phyloP scores from a whole-genome alignment of 345 rosid species.

The Aquilaria sinensis region DNA sequence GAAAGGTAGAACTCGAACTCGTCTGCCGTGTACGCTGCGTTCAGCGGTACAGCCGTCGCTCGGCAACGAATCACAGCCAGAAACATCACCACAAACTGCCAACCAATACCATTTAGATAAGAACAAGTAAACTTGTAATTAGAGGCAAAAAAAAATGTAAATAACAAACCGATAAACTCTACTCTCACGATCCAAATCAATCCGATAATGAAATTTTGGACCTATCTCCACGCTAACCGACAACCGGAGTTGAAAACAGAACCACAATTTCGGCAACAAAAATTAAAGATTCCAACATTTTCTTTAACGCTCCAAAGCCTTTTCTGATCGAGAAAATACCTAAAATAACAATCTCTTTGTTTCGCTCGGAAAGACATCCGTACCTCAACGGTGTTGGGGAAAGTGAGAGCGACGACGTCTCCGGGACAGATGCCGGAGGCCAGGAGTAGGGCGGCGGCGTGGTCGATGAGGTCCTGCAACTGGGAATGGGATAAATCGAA shows the following conservation, averaged over 20 bases:
- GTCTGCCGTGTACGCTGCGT: constrained; percentile 57
- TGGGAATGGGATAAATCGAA: constrained; percentile 37
- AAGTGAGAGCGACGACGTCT: constrained; percentile 62
- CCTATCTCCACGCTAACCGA: too few relatives aligned
- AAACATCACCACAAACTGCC: constrained; percentile 67
- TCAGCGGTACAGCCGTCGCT: constrained; percentile 61
- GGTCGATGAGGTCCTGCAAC: constrained; percentile 37
- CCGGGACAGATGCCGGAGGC: constrained; percentile 45
- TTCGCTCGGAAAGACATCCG: background rate
- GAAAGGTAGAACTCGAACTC: constrained; percentile 72
- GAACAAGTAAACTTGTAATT: too few relatives aligned
- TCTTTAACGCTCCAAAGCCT: background rate
- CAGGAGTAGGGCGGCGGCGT: constrained; percentile 47
- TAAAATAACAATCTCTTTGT: background rate
- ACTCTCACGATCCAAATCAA: background rate
- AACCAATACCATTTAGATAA: background rate
- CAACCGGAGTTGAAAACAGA: too few relatives aligned
- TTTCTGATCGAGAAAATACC: background rate
- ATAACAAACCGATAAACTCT: background rate
- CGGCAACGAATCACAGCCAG: constrained; percentile 59
- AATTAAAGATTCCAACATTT: background rate
- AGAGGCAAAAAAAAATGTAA: too few relatives aligned
- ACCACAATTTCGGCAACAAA: background rate
- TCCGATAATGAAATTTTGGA: background rate
- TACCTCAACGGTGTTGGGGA: constrained; percentile 73